These are phyloP conservation scores for Berberis vulgaris DNA, from an alignment of 164 flowering plant species.

Conservation along the genomic window DNA sequence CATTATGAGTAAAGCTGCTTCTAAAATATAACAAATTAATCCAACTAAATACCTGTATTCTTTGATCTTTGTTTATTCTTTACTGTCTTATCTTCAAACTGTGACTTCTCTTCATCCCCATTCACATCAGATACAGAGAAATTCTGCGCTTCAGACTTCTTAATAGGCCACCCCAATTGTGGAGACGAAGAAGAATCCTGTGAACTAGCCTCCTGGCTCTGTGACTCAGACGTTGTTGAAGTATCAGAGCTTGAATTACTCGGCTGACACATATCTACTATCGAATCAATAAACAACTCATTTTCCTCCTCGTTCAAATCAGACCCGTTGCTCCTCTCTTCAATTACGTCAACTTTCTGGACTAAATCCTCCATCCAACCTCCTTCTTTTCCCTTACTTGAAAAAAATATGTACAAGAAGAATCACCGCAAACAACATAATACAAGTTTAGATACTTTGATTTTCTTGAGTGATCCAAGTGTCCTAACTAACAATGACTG, in stretches of 20 bases:
- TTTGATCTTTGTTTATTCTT: neutral
- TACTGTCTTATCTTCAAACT: neutral
- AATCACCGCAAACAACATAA: neutral
- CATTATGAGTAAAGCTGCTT: neutral
- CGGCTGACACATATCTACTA: neutral
- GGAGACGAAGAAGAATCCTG: conserved; percentile 2
- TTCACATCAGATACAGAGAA: neutral
- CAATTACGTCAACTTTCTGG: neutral
- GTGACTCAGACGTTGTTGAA: conserved; percentile 2
- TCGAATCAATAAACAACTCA: conserved; percentile 1
- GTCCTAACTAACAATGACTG: neutral
- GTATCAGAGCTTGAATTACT: conserved; percentile 1
- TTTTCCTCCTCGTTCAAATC: neutral
- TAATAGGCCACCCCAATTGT: conserved; percentile 2
- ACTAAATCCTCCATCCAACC: neutral
- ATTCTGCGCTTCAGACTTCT: neutral
- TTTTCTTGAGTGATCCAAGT: neutral
- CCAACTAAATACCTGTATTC: neutral
- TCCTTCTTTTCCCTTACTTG: neutral
- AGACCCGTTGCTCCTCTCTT: neutral
- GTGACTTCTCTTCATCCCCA: neutral
- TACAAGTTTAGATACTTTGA: neutral
- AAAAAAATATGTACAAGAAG: neutral
- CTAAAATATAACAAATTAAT: neutral
- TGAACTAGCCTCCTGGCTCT: neutral